Percentiles rank a stretch among this genome's conserved stretches.
These are phyloP conservation scores for Suillus subaureus DNA, from an alignment of 768 basidiomycete genomes.

Conservation along the genomic window DNA sequence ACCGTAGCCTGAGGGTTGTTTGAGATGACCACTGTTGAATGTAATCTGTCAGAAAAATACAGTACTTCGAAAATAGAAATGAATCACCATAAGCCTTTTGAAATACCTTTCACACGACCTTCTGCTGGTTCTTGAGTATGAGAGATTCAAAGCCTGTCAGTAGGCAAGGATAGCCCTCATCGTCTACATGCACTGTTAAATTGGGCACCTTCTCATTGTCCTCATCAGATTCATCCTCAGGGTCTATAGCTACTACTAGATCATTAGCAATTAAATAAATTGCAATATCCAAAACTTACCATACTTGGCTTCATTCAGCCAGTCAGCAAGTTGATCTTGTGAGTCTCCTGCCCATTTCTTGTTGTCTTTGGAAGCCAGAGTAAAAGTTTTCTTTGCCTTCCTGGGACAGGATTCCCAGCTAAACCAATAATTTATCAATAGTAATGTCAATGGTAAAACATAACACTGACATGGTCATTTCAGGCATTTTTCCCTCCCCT, in stretches of 20 bases:
- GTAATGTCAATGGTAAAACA: neutral
- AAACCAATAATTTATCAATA: neutral
- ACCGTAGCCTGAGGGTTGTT: neutral
- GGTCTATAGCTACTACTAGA: neutral
- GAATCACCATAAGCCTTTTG: conserved; percentile 3
- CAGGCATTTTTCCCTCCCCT: neutral
- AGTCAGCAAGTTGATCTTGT: neutral
- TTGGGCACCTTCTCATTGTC: neutral
- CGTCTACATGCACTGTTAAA: neutral
- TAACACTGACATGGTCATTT: neutral
- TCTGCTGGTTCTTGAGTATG: conserved; percentile 7
- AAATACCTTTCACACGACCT: neutral
- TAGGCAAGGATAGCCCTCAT: neutral
- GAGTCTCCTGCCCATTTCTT: neutral
- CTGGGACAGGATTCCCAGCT: neutral
- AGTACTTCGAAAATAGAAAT: neutral
- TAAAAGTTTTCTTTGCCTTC: neutral
- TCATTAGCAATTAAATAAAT: neutral
- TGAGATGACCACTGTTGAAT: neutral
- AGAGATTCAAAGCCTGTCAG: neutral
- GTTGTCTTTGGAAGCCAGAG: neutral
- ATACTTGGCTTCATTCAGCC: neutral
- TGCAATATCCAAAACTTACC: neutral
- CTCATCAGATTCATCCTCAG: neutral
- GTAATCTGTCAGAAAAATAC: neutral